phyloP scores from a whole-genome alignment of 2,329 filamentous ascomycete genomes.

The Aquanectria penicillioides region DNA sequence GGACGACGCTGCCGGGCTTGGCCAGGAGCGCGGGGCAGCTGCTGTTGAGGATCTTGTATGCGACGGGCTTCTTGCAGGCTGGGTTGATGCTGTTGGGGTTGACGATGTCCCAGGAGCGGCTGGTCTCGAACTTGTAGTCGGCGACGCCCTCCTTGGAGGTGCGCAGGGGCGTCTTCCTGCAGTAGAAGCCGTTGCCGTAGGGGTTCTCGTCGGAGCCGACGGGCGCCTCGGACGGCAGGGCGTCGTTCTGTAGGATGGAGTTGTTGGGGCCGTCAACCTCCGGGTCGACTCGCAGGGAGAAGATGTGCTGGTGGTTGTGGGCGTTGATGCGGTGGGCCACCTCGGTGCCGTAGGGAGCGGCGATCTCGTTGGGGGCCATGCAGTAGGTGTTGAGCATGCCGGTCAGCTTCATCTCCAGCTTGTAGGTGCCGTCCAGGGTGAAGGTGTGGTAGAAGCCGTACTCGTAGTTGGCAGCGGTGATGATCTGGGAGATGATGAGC shows the following conservation, averaged over 20 bases:
- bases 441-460: slow-evolving; percentile 56
- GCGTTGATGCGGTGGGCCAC: slow-evolving; percentile 71
- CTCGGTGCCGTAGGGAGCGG: slow-evolving; percentile 70
- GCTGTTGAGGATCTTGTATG: slow-evolving; percentile 89
- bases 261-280: slow-evolving; percentile 71
- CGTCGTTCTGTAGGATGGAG: slow-evolving; percentile 79
- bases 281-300: slow-evolving; percentile 73
- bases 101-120: slow-evolving; percentile 88
- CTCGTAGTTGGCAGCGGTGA: slow-evolving; percentile 74
- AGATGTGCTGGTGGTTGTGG: slow-evolving; percentile 77
- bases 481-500: slow-evolving; percentile 71
- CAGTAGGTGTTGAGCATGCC: slow-evolving; percentile 55
- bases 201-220: slow-evolving; percentile 85
- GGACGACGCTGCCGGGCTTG: slow-evolving; percentile 84
- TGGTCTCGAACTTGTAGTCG: slow-evolving; percentile 83
- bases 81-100: slow-evolving; percentile 86
- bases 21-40: slow-evolving; percentile 83
- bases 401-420: slow-evolving; percentile 63
- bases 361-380: slow-evolving; percentile 51
- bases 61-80: slow-evolving; percentile 83
- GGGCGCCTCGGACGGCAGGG: slow-evolving; percentile 73
- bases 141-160: slow-evolving; percentile 75
- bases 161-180: slow-evolving; percentile 80
- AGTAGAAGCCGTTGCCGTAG: slow-evolving; percentile 91
- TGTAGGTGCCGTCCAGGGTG: slow-evolving; percentile 72